These are phyloP conservation scores for Paspalum vaginatum DNA, from an alignment of 176 grass and related monocot genomes.

Conservation along the genomic window DNA sequence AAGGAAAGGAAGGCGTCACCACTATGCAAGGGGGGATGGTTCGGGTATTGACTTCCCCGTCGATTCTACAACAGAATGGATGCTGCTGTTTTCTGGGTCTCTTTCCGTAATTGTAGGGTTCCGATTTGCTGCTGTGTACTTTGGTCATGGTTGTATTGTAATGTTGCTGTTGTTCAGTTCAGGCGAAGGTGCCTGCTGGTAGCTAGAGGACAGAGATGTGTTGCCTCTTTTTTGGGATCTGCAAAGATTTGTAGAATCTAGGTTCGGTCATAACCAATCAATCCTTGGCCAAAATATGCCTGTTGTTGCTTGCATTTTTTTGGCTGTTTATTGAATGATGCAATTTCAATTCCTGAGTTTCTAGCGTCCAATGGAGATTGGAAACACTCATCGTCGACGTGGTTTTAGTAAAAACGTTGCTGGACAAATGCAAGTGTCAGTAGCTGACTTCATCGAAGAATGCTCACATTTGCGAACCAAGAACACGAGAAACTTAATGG, in stretches of 20 bases:
- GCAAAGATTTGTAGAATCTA: constrained; percentile 35
- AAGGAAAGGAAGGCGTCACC: constrained; percentile 43
- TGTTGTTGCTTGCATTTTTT: background rate
- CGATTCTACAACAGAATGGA: constrained; percentile 4
- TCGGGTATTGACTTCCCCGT: constrained; percentile 95
- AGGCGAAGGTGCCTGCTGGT: constrained; percentile 43
- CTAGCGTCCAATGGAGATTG: too few relatives aligned
- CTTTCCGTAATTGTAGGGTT: constrained; percentile 23
- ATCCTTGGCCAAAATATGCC: constrained; percentile 10
- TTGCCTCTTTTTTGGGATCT: constrained; percentile 24
- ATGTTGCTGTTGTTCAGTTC: constrained; percentile 30
- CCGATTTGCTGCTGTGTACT: constrained; percentile 25
- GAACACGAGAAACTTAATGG: too few relatives aligned
- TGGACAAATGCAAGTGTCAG: too few relatives aligned
- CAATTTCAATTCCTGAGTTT: background rate
- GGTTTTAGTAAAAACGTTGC: too few relatives aligned
- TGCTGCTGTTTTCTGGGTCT: constrained; percentile 31
- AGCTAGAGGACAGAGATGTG: constrained; percentile 36
- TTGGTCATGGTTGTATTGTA: constrained; percentile 6
- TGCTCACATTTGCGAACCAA: too few relatives aligned
- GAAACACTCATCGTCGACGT: too few relatives aligned
- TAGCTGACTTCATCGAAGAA: too few relatives aligned
- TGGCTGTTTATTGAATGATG: background rate
- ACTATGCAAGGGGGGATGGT: constrained; percentile 93
- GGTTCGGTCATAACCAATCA: constrained; percentile 7